Conservation (phyloP, 2,329 filamentous ascomycete genomes). For the Ophiostoma himal-ulmi region DNA sequence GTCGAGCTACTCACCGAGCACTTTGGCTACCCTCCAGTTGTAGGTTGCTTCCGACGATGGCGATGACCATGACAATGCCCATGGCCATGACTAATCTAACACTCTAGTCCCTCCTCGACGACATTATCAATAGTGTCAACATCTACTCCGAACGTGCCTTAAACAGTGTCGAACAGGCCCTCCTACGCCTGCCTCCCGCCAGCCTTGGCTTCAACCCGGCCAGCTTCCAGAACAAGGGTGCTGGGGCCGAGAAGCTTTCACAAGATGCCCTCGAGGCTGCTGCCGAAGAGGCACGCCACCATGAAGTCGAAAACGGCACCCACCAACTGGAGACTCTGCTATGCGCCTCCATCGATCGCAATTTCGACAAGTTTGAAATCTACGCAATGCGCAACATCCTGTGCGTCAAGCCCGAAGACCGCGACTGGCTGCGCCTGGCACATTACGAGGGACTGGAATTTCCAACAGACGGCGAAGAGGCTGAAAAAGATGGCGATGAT, state of each 20-base stretch:
- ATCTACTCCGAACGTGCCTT: constrained; percentile 86
- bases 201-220: constrained; percentile 70
- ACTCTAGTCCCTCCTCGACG: constrained; percentile 82
- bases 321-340: constrained; percentile 79
- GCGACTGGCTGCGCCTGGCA: constrained; percentile 71
- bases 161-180: constrained; percentile 76
- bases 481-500: constrained; percentile 25
- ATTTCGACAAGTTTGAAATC: constrained; percentile 82
- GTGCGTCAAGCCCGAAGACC: constrained; percentile 60
- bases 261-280: constrained; percentile 22
- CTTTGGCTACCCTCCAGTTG: constrained; percentile 87
- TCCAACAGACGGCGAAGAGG: constrained; percentile 18
- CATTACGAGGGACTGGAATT: constrained; percentile 73
- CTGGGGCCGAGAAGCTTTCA: constrained; percentile 17
- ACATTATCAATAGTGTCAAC: constrained; percentile 96
- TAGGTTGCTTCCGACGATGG: constrained; percentile 42
- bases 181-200: constrained; percentile 66
- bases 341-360: constrained; percentile 74
- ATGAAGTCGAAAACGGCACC: constrained; percentile 82
- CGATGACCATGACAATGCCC: neutral
- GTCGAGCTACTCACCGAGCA: constrained; percentile 84
- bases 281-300: constrained; percentile 45
- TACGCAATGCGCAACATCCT: constrained; percentile 84
- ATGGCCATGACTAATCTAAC: neutral
- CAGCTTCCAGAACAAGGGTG: constrained; percentile 25